Evolutionary conservation across 139 green algal species (phyloP).

Genomic region (Trebouxia sp.): DNA sequence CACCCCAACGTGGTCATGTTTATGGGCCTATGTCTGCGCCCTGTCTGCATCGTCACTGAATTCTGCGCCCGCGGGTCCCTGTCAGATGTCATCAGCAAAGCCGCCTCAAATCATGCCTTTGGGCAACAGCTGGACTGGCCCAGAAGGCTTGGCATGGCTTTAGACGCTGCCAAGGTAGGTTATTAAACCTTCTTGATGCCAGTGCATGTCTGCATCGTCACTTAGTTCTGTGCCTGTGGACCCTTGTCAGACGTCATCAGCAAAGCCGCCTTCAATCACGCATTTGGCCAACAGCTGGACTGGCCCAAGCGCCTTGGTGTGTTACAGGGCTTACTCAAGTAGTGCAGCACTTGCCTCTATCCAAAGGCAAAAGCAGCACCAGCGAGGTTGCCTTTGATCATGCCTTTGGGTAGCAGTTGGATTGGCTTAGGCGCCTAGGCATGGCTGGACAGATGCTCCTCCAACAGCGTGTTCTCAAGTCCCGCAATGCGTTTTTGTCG

Average conservation of each 20-base stretch:
- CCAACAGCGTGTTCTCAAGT: no score
- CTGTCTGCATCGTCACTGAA: slow-evolving; percentile 47
- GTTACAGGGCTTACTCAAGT: no score
- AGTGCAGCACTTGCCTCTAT: slow-evolving; percentile 54
- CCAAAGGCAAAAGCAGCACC: slow-evolving; percentile 42
- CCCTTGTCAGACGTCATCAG: slow-evolving; percentile 39
- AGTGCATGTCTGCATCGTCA: background rate
- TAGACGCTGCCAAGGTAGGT: slow-evolving; percentile 51
- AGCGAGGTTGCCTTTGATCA: background rate
- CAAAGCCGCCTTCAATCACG: background rate
- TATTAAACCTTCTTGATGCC: no score
- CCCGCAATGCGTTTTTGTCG: no score
- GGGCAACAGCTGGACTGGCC: slow-evolving; percentile 43
- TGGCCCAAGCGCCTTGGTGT: slow-evolving; percentile 55
- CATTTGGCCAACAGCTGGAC: slow-evolving; percentile 28
- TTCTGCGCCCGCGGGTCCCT: slow-evolving; percentile 51
- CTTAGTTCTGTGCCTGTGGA: background rate
- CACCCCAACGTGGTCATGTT: slow-evolving; percentile 63
- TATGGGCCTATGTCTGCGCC: slow-evolving; percentile 52
- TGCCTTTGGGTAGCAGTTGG: slow-evolving; percentile 22
- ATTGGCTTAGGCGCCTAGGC: no score
- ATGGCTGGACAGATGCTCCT: no score
- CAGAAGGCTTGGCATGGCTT: slow-evolving; percentile 50
- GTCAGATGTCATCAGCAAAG: slow-evolving; percentile 43
- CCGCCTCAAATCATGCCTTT: background rate